Percentiles rank a stretch among this genome's conserved stretches.
phyloP scores from a whole-genome alignment of 2,329 filamentous ascomycete species.

The Purpureocillium lavendulum region DNA sequence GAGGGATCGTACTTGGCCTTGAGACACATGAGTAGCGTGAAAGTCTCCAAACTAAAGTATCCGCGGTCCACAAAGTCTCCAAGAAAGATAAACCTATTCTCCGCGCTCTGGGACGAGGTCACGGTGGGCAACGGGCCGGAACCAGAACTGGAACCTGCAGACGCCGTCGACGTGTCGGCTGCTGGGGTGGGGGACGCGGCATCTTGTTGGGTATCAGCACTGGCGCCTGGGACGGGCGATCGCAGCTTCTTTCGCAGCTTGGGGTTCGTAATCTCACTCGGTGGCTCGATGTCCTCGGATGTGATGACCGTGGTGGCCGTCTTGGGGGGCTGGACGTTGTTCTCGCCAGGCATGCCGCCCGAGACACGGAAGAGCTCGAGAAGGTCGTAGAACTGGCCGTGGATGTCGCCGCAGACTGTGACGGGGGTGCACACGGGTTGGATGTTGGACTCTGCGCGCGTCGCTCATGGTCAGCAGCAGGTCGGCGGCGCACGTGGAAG shows the following conservation, averaged over 20 bases:
- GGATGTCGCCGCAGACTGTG: constrained; percentile 95
- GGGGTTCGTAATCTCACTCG: constrained; percentile 78
- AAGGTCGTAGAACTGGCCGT: constrained; percentile 97
- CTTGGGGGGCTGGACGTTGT: constrained; percentile 58
- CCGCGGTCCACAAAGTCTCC: constrained; percentile 97
- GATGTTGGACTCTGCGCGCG: constrained; percentile 81
- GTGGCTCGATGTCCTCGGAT: constrained; percentile 87
- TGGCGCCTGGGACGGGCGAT: constrained; percentile 24
- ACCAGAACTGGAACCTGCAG: background rate
- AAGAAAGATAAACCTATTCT: constrained; percentile 52
- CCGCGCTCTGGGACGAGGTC: constrained; percentile 35
- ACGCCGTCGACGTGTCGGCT: constrained; percentile 21
- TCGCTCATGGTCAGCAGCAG: background rate
- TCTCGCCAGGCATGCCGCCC: constrained; percentile 89
- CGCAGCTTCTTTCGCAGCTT: constrained; percentile 82
- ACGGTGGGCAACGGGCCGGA: constrained; percentile 24
- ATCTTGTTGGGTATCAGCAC: constrained; percentile 40
- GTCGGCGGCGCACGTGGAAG: constrained; percentile 12
- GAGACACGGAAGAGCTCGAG: constrained; percentile 95
- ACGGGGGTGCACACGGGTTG: constrained; percentile 96
- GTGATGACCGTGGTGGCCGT: constrained; percentile 69
- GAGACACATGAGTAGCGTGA: constrained; percentile 91
- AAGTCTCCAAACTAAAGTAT: constrained; percentile 96
- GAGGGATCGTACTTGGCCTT: constrained; percentile 54
- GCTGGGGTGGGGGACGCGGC: background rate